phyloP scores from a whole-genome alignment of 805 yeast species.

The Barnettozyma populi region DNA sequence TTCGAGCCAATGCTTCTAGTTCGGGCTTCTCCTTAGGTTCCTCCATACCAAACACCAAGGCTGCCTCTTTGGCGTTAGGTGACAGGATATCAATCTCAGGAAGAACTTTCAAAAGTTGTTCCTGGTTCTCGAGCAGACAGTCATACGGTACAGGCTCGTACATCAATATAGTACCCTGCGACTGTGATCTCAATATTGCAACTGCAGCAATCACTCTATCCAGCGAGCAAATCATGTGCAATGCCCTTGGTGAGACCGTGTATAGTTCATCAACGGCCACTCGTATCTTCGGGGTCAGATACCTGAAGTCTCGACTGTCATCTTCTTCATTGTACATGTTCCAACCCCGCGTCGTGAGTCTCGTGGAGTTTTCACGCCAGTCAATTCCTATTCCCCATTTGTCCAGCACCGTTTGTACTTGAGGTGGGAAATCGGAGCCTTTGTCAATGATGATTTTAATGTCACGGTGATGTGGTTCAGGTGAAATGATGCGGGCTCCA shows the following conservation, averaged over 20 bases:
- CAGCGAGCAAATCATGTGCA: slow-evolving; percentile 66
- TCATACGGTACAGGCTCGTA: slow-evolving; percentile 89
- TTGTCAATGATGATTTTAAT: slow-evolving; percentile 73
- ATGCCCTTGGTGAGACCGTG: slow-evolving; percentile 27
- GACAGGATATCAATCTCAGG: slow-evolving; percentile 54
- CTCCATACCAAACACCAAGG: slow-evolving; percentile 46
- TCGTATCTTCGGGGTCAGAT: slow-evolving; percentile 54
- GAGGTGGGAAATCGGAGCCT: slow-evolving; percentile 70
- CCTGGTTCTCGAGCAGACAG: slow-evolving; percentile 49
- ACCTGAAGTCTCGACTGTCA: slow-evolving; percentile 44
- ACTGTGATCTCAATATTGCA: neutral
- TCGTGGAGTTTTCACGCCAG: slow-evolving; percentile 42
- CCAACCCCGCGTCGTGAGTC: slow-evolving; percentile 78
- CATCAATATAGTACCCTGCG: slow-evolving; percentile 24
- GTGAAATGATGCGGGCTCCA: slow-evolving; percentile 57
- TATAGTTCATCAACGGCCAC: slow-evolving; percentile 51
- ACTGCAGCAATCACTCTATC: slow-evolving; percentile 17
- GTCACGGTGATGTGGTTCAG: slow-evolving; percentile 32
- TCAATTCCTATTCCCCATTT: slow-evolving; percentile 60
- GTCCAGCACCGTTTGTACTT: slow-evolving; percentile 38
- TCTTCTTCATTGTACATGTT: slow-evolving; percentile 47
- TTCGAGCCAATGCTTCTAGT: slow-evolving; percentile 39
- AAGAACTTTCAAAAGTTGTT: slow-evolving; percentile 33
- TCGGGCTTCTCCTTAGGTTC: slow-evolving; percentile 36
- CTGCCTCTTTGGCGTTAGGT: slow-evolving; percentile 85